Evolutionary conservation across 2,329 filamentous ascomycete genomes (phyloP), one percentile per base, ranked within the genome.

Genomic region (Fusarium nelsonii): DNA sequence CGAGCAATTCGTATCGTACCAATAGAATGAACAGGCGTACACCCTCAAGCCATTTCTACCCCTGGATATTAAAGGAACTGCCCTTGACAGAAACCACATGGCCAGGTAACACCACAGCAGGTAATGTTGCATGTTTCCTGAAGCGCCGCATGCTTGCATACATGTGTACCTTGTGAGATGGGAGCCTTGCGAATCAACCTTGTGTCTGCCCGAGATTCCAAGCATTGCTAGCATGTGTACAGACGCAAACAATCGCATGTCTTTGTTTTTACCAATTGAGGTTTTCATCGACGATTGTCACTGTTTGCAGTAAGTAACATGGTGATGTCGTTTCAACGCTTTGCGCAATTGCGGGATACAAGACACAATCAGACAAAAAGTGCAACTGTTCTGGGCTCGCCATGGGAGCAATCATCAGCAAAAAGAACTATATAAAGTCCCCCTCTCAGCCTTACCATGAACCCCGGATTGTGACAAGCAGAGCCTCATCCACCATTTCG

Each of bases 111-210:
- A 18, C 16, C 23, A 23, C 23, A 23, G 23, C 23, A 23, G 23
- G 23, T 23, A 7, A 12, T 20, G 23, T 58, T 26, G 32, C 6
- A 7, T 36, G 15, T 23, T 39, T 50, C 39, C 39, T 6, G 16
- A 37, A 15, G 12, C 23, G 15, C 23, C 15, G 54, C 57, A 32
- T 43, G 6, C 14, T 6, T 23, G 20, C 14, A 45, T 32, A 46
- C 36, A 15, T 54, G 39, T n/a, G 14, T 43, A 16, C 18, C 53
- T 50, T 33, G 56, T 62, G 28, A 39, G 6, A 30, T 23, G n/a
- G 43, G 33, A 45, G 56, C 45, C 58, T 37, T 30, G 9, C 12
- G 8, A 12, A 36, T 62, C 46, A 54, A 62, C 57, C 59, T 63
- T 39, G 10, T 14, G n/a, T n/a, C 6, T 10, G 16, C 23, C 15